Percentiles rank a stretch among this genome's conserved stretches.
Conservation (phyloP, 352 stramenopile species). For the Pythium dissotocum region DNA sequence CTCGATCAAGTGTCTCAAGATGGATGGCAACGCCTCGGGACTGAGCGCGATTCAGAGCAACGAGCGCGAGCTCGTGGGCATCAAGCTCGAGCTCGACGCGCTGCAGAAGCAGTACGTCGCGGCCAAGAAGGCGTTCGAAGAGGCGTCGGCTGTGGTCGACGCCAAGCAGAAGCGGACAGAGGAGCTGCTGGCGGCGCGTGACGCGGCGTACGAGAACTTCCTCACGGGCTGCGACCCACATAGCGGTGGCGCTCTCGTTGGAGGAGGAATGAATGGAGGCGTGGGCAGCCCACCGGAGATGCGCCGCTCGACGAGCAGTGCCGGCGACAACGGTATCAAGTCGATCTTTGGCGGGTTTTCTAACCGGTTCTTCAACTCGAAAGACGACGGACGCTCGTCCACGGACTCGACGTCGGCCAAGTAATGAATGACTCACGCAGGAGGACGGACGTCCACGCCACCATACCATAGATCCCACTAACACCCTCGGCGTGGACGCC, state of each 20-base stretch:
- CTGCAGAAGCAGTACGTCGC: slow-evolving; percentile 81
- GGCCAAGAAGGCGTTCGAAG: slow-evolving; percentile 82
- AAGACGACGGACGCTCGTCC: slow-evolving; percentile 59
- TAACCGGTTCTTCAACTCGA: slow-evolving; percentile 61
- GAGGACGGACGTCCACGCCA: background rate
- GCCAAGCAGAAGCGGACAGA: slow-evolving; percentile 74
- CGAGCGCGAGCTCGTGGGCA: slow-evolving; percentile 70
- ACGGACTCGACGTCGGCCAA: slow-evolving; percentile 41
- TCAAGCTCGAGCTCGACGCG: slow-evolving; percentile 75
- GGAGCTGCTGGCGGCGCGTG: slow-evolving; percentile 64
- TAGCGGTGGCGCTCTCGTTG: background rate
- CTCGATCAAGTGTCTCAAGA: slow-evolving; percentile 86
- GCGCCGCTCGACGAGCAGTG: slow-evolving; percentile 36
- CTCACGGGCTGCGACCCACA: slow-evolving; percentile 56
- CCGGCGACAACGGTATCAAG: slow-evolving; percentile 40
- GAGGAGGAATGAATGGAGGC: slow-evolving; percentile 21
- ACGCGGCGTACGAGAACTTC: slow-evolving; percentile 77
- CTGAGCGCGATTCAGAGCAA: slow-evolving; percentile 70
- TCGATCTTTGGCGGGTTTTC: slow-evolving; percentile 65
- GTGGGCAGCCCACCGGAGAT: slow-evolving; percentile 29
- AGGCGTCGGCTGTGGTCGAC: slow-evolving; percentile 65
- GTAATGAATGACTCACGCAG: background rate
- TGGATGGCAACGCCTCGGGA: slow-evolving; percentile 52
- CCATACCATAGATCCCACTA: background rate
- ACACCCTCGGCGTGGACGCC: background rate